Percentiles rank a stretch among this genome's conserved stretches.
These are phyloP conservation scores for Pythium oligandrum DNA, from an alignment of 352 stramenopile genomes.

Conservation along the genomic window DNA sequence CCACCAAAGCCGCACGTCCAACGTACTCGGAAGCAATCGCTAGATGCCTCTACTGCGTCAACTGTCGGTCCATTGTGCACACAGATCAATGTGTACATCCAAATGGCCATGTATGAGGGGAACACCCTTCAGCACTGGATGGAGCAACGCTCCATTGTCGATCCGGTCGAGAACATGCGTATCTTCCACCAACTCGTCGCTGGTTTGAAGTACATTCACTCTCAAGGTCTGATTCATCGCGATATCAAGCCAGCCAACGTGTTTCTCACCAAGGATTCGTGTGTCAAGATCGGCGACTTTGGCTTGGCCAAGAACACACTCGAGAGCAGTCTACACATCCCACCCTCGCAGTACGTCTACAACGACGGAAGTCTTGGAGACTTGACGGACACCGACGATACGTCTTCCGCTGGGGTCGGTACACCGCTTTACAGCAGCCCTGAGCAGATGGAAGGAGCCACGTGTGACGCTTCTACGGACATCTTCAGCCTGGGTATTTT, in stretches of 20 bases:
- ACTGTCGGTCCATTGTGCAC: slow-evolving; percentile 37
- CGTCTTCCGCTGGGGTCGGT: slow-evolving; percentile 65
- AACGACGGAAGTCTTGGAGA: slow-evolving; percentile 25
- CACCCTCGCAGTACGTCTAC: slow-evolving; percentile 45
- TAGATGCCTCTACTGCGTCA: slow-evolving; percentile 11
- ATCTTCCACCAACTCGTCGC: slow-evolving; percentile 73
- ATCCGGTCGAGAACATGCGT: slow-evolving; percentile 46
- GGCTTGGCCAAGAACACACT: slow-evolving; percentile 71
- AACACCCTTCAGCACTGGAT: slow-evolving; percentile 86
- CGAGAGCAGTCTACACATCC: slow-evolving; percentile 49
- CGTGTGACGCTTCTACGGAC: slow-evolving; percentile 52
- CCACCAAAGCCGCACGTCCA: slow-evolving; percentile 9
- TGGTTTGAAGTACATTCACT: slow-evolving; percentile 75
- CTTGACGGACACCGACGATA: slow-evolving; percentile 22
- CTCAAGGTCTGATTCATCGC: slow-evolving; percentile 62
- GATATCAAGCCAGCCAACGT: slow-evolving; percentile 84
- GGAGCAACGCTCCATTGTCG: slow-evolving; percentile 40
- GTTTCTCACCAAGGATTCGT: slow-evolving; percentile 68
- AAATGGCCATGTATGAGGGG: slow-evolving; percentile 93
- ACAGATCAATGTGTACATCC: slow-evolving; percentile 86
- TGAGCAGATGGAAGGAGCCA: slow-evolving; percentile 46
- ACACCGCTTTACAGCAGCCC: slow-evolving; percentile 75
- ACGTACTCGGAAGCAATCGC: slow-evolving; percentile 19
- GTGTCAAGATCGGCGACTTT: slow-evolving; percentile 84
- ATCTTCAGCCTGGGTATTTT: slow-evolving; percentile 73